phyloP scores from a whole-genome alignment of 352 stramenopile genomes.

The Hyaloperonospora brassicae region DNA sequence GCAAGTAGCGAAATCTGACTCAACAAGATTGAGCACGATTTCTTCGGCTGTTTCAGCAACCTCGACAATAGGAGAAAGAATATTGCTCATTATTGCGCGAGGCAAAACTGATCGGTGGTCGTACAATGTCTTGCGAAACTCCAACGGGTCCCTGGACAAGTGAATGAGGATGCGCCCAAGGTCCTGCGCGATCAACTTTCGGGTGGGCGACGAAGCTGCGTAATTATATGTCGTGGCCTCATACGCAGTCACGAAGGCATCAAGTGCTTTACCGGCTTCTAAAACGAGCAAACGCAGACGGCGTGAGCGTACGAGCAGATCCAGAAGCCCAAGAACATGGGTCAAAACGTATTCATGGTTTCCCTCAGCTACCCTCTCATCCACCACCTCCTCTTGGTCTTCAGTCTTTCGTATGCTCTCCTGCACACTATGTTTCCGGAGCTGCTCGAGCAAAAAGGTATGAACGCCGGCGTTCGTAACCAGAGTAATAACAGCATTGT shows the following conservation, averaged over 20 bases:
- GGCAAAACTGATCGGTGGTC: slow-evolving; percentile 52
- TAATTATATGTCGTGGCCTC: slow-evolving; percentile 38
- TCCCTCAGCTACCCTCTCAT: slow-evolving; percentile 5
- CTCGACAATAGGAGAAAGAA: slow-evolving; percentile 42
- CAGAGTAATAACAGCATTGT: slow-evolving; percentile 54
- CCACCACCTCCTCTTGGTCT: not conserved
- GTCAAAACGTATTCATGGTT: slow-evolving; percentile 27
- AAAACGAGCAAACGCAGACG: slow-evolving; percentile 64
- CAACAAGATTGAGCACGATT: slow-evolving; percentile 67
- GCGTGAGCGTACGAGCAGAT: slow-evolving; percentile 46
- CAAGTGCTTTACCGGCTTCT: slow-evolving; percentile 41
- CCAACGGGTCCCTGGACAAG: slow-evolving; percentile 60
- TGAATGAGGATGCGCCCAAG: slow-evolving; percentile 56
- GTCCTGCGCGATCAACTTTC: slow-evolving; percentile 39
- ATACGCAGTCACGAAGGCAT: slow-evolving; percentile 52
- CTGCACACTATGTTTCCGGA: slow-evolving; percentile 30
- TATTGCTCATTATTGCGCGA: slow-evolving; percentile 51
- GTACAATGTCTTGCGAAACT: slow-evolving; percentile 77
- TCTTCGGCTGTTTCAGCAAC: slow-evolving; percentile 57
- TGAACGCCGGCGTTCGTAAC: slow-evolving; percentile 64
- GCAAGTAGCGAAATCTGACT: slow-evolving; percentile 75
- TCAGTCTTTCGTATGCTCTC: slow-evolving; percentile 18
- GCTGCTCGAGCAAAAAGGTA: slow-evolving; percentile 53
- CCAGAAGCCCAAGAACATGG: slow-evolving; percentile 40
- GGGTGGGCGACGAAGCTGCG: slow-evolving; percentile 18